Evolutionary conservation across 495 filamentous ascomycete species (phyloP).

Genomic region (Penicillium verhagenii): DNA sequence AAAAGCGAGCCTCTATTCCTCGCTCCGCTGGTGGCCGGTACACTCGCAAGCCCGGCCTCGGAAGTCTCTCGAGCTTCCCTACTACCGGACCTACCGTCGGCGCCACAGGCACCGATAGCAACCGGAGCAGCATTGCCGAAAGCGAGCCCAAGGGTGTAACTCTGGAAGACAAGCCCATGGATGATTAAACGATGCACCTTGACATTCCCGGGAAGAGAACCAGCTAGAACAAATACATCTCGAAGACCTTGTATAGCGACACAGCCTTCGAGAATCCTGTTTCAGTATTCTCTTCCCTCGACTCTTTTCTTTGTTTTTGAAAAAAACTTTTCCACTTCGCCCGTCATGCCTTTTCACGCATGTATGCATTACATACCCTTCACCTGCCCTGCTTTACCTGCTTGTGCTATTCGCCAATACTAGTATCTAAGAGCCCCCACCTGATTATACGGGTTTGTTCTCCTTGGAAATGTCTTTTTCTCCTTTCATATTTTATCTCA

Average conservation of each 20-base stretch:
- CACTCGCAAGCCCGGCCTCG: conserved; percentile 42
- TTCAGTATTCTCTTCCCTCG: not conserved
- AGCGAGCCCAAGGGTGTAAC: conserved; percentile 64
- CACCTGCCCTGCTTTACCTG: conserved; percentile 1
- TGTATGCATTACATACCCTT: conserved; percentile 11
- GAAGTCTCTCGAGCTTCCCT: conserved; percentile 45
- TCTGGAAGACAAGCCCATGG: conserved; percentile 81
- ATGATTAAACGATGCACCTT: conserved; percentile 52
- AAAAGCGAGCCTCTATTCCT: conserved; percentile 49
- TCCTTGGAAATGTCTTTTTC: not conserved
- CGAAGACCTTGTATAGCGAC: conserved; percentile 3
- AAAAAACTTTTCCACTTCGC: conserved; percentile 2
- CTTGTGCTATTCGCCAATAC: conserved; percentile 1
- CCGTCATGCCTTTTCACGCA: not conserved
- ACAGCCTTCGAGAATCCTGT: not conserved
- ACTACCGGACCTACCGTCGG: conserved; percentile 21
- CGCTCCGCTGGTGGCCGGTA: conserved; percentile 31
- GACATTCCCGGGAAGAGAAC: not conserved
- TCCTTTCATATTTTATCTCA: not conserved
- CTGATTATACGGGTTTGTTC: not conserved
- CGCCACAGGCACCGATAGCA: conserved; percentile 40
- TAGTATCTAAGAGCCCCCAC: not conserved
- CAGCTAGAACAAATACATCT: too few relatives aligned
- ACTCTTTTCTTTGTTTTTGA: not conserved
- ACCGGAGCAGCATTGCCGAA: conserved; percentile 44